These are phyloP conservation scores for Pelargonium cotyledonis DNA, from an alignment of 441 rosid species.

Conservation along the genomic window DNA sequence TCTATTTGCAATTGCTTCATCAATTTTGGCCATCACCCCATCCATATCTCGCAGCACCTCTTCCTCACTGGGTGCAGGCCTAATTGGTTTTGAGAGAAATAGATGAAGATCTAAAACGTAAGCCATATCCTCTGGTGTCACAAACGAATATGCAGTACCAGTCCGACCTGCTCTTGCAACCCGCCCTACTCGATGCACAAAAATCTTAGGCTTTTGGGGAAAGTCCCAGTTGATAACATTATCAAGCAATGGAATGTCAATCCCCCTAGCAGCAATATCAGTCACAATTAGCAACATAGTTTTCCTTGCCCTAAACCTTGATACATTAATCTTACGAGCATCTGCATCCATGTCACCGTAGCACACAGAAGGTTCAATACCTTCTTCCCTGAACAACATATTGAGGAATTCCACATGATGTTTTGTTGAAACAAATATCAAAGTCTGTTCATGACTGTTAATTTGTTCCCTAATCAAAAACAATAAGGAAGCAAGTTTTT, in stretches of 20 bases:
- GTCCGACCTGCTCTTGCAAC: conserved; percentile 92
- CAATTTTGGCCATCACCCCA: conserved; percentile 62
- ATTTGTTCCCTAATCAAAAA: conserved; percentile 79
- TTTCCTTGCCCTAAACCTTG: conserved; percentile 79
- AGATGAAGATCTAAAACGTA: conserved; percentile 87
- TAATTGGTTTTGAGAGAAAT: conserved; percentile 77
- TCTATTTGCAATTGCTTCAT: conserved; percentile 61
- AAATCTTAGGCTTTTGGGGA: conserved; percentile 87
- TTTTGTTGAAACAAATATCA: conserved; percentile 89
- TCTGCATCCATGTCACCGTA: conserved; percentile 99
- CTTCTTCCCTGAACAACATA: conserved; percentile 65
- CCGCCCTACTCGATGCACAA: conserved; percentile 92
- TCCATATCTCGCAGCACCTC: conserved; percentile 80
- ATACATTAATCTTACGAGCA: conserved; percentile 81
- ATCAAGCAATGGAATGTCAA: conserved; percentile 92
- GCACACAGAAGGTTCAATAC: conserved; percentile 78
- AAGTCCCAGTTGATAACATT: conserved; percentile 97
- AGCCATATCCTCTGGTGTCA: conserved; percentile 86
- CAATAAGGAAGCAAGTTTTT: conserved; percentile 72
- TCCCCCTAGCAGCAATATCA: conserved; percentile 95
- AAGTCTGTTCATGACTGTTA: conserved; percentile 61
- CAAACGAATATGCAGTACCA: conserved; percentile 83
- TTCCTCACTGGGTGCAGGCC: conserved; percentile 89
- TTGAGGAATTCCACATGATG: conserved; percentile 95
- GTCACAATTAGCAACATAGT: conserved; percentile 86